Evolutionary conservation across 1,139 yeast genomes (phyloP).

Genomic region (Geotrichum phurueaensis): DNA sequence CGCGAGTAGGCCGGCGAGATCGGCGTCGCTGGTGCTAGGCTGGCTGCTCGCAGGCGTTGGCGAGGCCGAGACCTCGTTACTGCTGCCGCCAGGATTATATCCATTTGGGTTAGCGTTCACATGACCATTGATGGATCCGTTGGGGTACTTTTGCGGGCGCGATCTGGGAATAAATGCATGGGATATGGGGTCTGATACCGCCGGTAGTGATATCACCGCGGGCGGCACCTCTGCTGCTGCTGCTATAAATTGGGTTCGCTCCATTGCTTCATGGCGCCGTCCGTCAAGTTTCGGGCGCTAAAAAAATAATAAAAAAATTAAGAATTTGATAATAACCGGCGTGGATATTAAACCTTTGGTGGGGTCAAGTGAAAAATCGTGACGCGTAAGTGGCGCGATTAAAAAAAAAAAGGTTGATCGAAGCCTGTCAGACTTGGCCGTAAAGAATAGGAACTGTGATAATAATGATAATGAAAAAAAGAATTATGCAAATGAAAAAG

Average conservation of each 20-base stretch:
- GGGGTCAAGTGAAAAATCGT: too few species aligned
- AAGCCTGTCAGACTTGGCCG: too few species aligned
- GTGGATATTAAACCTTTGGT: too few species aligned
- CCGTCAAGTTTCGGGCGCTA: neutral
- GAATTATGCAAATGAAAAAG: too few species aligned
- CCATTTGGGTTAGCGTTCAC: neutral
- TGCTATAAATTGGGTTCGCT: neutral
- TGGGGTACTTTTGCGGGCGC: neutral
- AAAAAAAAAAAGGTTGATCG: too few species aligned
- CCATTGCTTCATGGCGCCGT: neutral
- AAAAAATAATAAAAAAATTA: too few species aligned
- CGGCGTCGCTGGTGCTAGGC: neutral
- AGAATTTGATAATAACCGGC: too few species aligned
- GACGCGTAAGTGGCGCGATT: too few species aligned
- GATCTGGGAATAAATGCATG: too few species aligned
- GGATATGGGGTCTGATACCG: neutral
- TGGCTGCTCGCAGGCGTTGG: neutral
- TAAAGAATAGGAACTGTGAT: too few species aligned
- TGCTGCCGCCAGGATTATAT: conserved; percentile 1
- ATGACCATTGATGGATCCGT: neutral
- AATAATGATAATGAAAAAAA: too few species aligned
- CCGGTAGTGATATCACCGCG: neutral
- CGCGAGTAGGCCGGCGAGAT: neutral
- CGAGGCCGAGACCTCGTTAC: neutral
- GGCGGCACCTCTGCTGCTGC: neutral